Percentiles rank a stretch among this genome's conserved stretches.
These are phyloP conservation scores for Styphnolobium japonicum DNA, from an alignment of 306 rosid species.

Conservation along the genomic window DNA sequence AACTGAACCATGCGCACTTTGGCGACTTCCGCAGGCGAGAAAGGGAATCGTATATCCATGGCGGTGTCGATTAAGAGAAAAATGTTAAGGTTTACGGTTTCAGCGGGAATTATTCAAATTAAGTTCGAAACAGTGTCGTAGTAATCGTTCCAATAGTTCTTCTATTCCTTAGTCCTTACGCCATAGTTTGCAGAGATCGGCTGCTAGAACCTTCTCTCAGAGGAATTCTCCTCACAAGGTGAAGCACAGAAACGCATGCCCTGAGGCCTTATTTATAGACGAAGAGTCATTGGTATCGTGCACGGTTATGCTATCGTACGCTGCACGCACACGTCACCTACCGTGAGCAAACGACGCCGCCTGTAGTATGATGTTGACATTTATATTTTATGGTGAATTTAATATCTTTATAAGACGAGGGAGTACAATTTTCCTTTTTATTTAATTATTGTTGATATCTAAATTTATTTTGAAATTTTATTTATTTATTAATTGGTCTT, in stretches of 20 bases:
- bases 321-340: neutral
- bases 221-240: conserved; percentile 34
- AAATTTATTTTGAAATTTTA: no score
- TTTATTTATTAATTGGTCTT: no score
- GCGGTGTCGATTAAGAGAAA: conserved; percentile 29
- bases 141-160: no score
- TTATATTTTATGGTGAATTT: no score
- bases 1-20: conserved; percentile 91
- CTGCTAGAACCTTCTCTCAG: neutral
- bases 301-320: conserved; percentile 26
- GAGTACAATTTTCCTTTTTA: no score
- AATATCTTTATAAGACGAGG: no score
- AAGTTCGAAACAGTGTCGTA: neutral
- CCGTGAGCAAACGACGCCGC: neutral
- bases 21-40: conserved; percentile 96
- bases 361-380: no score
- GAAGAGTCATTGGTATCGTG: conserved; percentile 14
- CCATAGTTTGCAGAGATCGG: conserved; percentile 28
- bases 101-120: conserved; percentile 14
- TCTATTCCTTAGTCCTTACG: no score
- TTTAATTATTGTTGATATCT: no score
- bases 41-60: conserved; percentile 97
- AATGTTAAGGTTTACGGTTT: conserved; percentile 36
- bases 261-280: conserved; percentile 63
- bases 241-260: rapidly evolving